Evolutionary conservation across 305 asterid genomes (phyloP), one percentile per base, ranked within the genome.

Genomic region (Fraxinus paxiana): DNA sequence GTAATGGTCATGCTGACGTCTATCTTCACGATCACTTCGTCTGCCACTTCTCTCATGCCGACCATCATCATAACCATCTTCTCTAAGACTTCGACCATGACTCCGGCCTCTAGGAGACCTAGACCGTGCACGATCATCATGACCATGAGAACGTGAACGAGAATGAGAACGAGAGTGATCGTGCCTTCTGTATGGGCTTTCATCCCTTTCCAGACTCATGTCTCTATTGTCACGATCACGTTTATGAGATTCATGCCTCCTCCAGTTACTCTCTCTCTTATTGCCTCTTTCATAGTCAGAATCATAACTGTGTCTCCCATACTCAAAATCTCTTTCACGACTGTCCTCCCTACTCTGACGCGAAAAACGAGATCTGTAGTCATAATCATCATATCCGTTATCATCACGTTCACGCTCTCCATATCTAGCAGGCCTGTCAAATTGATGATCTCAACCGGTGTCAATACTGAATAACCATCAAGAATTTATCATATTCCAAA

Each of bases 61-160:
- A 77, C 82, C 81, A 75, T 94, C 99, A 70, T 96, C 99, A 81
- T 90, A 92, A 82, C 97, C 92, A 84, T 90, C 97, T 84, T 92
- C 98, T 80, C 98, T 89, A 70, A 91, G 90, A 86, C 94, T 93
- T 83, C 95, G 93, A 76, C 94, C 91, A 82, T 83, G 94, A 85
- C 97, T 93, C 76, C 97, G 89, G 81, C 95, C 83, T 87, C 97
- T 90, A 83, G 98, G 99, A 86, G 98, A 96, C 88, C 95, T 92
- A 73, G 99, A 94, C 87, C 95, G 88, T 54, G 86, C 79, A 72
- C 87, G 90, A 87, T 90, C 98, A 87, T 92, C 97, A 80, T 43
- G 92, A 76, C 94, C 96, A 77, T 85, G 92, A 83, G 98, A 92
- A 79, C 81, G 90, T 43, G 97, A 94, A 30, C 93, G 93, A 76